Evolutionary conservation across 768 basidiomycete genomes (phyloP).

Genomic region (Auriscalpium vulgare): DNA sequence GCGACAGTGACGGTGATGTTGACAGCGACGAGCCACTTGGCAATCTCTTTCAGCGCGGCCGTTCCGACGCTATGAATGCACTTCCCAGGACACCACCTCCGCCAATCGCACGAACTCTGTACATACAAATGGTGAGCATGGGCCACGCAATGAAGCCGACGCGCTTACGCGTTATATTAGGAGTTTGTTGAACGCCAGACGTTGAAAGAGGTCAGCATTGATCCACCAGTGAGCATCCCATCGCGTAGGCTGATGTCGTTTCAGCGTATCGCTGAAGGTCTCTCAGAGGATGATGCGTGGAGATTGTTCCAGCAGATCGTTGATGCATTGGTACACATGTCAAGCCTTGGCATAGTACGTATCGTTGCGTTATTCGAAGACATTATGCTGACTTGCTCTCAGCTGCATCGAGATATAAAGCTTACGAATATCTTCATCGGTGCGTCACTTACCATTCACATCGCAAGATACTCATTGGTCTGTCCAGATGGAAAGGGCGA

Average conservation of each 20-base stretch:
- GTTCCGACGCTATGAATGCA: conserved; percentile 4
- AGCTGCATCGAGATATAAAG: conserved; percentile 86
- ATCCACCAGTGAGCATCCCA: too few relatives aligned
- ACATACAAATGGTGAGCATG: conserved; percentile 85
- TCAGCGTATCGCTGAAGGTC: conserved; percentile 69
- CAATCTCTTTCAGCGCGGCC: conserved; percentile 20
- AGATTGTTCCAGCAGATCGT: conserved; percentile 82
- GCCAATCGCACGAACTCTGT: conserved; percentile 47
- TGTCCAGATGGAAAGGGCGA: conserved; percentile 68
- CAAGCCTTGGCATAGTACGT: conserved; percentile 75
- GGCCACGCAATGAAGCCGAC: neutral
- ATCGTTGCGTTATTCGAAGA: neutral
- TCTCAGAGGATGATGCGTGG: conserved; percentile 85
- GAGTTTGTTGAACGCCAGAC: conserved; percentile 92
- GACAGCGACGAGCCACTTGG: conserved; percentile 32
- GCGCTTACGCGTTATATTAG: conserved; percentile 27
- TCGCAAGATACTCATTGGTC: neutral
- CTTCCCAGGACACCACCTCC: conserved; percentile 7
- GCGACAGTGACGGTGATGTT: conserved; percentile 34
- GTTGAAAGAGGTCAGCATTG: conserved; percentile 57
- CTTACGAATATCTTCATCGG: conserved; percentile 92
- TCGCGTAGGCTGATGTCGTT: neutral
- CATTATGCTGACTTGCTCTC: conserved; percentile 1
- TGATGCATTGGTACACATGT: conserved; percentile 87
- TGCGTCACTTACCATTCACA: conserved; percentile 24